Percentiles rank a stretch among this genome's conserved stretches.
Evolutionary conservation across 768 basidiomycete species (phyloP).

Genomic region (Podaxis mareebaensis): DNA sequence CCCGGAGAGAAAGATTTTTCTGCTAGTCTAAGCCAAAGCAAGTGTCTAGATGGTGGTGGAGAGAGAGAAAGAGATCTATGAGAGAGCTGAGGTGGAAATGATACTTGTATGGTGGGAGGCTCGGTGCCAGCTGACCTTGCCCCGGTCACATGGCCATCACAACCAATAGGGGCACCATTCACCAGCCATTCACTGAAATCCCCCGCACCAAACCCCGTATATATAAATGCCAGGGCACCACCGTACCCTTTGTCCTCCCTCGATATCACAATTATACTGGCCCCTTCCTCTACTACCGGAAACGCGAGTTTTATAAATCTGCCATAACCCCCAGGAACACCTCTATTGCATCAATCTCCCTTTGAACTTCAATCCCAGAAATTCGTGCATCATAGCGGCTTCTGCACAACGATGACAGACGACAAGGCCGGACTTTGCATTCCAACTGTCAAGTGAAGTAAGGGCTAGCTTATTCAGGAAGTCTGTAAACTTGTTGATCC

Average conservation of each 20-base stretch:
- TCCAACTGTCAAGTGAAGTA: neutral
- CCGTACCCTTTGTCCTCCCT: neutral
- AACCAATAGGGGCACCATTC: neutral
- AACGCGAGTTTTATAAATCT: neutral
- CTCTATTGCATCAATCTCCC: neutral
- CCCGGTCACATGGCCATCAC: conserved; percentile 14
- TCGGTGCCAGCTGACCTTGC: conserved; percentile 15
- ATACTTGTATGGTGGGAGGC: conserved; percentile 11
- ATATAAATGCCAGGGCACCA: neutral
- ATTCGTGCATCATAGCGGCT: neutral
- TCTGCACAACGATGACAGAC: neutral
- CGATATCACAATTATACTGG: neutral
- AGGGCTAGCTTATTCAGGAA: neutral
- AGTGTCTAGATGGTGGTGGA: conserved; percentile 15
- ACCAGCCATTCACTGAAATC: neutral
- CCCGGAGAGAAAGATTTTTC: neutral
- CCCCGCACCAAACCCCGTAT: neutral
- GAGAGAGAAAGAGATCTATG: conserved; percentile 18
- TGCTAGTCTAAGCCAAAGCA: conserved; percentile 3
- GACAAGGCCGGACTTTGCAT: neutral
- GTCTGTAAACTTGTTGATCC: neutral
- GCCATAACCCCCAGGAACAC: neutral
- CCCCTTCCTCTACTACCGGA: neutral
- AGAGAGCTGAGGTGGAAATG: conserved; percentile 11
- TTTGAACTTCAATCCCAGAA: neutral